Conservation (phyloP, 2,329 filamentous ascomycete species). For the Diaporthe sp. region DNA sequence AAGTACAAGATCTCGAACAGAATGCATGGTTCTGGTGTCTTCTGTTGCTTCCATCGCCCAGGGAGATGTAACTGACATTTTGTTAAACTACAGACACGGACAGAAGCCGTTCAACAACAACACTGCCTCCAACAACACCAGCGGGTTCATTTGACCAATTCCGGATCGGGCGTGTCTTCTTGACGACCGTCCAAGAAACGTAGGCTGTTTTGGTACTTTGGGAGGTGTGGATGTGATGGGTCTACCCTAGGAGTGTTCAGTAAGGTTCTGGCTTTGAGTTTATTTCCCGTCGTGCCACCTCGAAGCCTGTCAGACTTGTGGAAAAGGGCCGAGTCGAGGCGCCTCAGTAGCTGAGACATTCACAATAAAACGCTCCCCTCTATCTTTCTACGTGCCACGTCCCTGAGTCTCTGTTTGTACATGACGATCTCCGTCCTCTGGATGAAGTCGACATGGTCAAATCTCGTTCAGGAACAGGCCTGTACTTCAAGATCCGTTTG, state of each 20-base stretch:
- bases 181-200: background rate
- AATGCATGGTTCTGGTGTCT: background rate
- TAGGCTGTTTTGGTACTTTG: background rate
- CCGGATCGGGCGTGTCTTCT: too few relatives aligned
- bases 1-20: background rate
- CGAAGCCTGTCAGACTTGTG: background rate
- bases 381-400: background rate
- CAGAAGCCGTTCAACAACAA: conserved; percentile 3
- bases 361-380: background rate
- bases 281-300: background rate
- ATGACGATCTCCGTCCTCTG: background rate
- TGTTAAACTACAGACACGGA: background rate
- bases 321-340: background rate
- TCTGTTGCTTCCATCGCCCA: background rate
- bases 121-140: background rate
- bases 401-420: background rate
- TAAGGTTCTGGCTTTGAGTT: background rate
- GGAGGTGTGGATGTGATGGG: too few relatives aligned
- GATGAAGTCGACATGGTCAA: background rate
- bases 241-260: background rate
- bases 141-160: background rate
- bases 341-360: background rate
- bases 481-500: background rate
- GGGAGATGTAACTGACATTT: background rate
- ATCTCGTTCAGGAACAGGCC: background rate